Percentiles rank a stretch among this genome's conserved stretches.
These are phyloP conservation scores for Arthrobotrys sphaeroides DNA, from an alignment of 2,329 filamentous ascomycete species.

Conservation along the genomic window DNA sequence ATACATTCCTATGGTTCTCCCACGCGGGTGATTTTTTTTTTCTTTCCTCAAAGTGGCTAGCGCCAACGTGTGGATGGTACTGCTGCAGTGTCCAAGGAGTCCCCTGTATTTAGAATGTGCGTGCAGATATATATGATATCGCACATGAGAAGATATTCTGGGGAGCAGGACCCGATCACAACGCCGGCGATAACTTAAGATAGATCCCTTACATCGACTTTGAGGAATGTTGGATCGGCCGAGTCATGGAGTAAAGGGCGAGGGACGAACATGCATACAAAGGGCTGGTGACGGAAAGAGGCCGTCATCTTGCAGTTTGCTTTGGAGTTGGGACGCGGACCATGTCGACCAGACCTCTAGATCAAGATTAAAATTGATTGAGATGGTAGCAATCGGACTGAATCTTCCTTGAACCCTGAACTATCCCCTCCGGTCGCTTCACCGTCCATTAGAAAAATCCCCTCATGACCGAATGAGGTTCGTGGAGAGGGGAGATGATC, in stretches of 20 bases:
- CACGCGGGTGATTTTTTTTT: neutral
- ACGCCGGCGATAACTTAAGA: neutral
- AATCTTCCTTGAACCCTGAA: neutral
- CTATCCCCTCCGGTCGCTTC: conserved; percentile 46
- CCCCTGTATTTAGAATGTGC: conserved; percentile 12
- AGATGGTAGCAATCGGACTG: neutral
- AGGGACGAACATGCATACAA: neutral
- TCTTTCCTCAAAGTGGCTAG: neutral
- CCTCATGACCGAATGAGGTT: neutral
- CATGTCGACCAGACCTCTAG: no score
- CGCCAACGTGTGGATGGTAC: no score
- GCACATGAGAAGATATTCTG: conserved; percentile 1
- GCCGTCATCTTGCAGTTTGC: neutral
- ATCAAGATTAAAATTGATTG: neutral
- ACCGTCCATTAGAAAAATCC: conserved; percentile 11
- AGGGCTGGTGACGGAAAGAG: conserved; percentile 4
- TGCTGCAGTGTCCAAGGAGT: conserved; percentile 2
- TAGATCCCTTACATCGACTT: conserved; percentile 21
- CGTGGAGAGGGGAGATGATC: neutral
- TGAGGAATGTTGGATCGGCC: conserved; percentile 28
- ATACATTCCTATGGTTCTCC: conserved; percentile 29
- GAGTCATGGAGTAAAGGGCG: neutral
- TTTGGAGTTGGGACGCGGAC: no score
- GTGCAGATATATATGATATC: conserved; percentile 2
- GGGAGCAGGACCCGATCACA: neutral